phyloP scores from a whole-genome alignment of 129 eudicot genomes.

The Centella asiatica region DNA sequence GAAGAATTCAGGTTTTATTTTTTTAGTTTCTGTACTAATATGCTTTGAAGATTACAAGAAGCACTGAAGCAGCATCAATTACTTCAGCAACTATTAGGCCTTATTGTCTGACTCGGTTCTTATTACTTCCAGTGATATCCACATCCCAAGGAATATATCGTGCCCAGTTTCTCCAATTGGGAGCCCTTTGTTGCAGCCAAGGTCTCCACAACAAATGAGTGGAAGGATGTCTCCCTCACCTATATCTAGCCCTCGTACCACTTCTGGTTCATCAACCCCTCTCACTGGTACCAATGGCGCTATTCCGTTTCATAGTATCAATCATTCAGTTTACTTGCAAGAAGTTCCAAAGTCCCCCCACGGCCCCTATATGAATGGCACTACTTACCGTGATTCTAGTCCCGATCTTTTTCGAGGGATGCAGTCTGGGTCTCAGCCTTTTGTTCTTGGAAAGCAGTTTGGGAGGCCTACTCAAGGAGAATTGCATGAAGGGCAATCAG shows the following conservation, averaged over 20 bases:
- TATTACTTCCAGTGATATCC: slow-evolving; percentile 60
- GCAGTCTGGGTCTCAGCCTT: slow-evolving; percentile 43
- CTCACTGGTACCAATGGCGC: slow-evolving; percentile 46
- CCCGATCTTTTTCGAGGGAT: slow-evolving; percentile 63
- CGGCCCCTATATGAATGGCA: slow-evolving; percentile 26
- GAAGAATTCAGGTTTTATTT: too few relatives aligned
- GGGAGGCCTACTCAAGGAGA: slow-evolving; percentile 46
- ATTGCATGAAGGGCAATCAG: slow-evolving; percentile 41
- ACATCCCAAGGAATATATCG: slow-evolving; percentile 69
- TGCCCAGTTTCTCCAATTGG: slow-evolving; percentile 98
- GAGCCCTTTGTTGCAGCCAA: slow-evolving; percentile 72
- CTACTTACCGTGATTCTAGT: slow-evolving; percentile 49
- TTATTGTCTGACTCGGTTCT: slow-evolving; percentile 1
- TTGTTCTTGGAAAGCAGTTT: slow-evolving; percentile 35
- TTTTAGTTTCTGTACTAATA: too few relatives aligned
- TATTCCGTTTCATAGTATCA: slow-evolving; percentile 49
- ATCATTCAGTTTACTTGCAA: slow-evolving; percentile 55
- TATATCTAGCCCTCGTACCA: slow-evolving; percentile 77
- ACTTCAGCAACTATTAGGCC: not conserved
- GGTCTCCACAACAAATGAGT: slow-evolving; percentile 76
- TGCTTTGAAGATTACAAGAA: not conserved
- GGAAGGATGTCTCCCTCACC: slow-evolving; percentile 90
- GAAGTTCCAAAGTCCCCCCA: slow-evolving; percentile 53
- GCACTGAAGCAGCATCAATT: too few relatives aligned
- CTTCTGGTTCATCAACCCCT: slow-evolving; percentile 88